Conservation (phyloP, 1,284 basidiomycete genomes). For the Fistulinella cinereoalba region DNA sequence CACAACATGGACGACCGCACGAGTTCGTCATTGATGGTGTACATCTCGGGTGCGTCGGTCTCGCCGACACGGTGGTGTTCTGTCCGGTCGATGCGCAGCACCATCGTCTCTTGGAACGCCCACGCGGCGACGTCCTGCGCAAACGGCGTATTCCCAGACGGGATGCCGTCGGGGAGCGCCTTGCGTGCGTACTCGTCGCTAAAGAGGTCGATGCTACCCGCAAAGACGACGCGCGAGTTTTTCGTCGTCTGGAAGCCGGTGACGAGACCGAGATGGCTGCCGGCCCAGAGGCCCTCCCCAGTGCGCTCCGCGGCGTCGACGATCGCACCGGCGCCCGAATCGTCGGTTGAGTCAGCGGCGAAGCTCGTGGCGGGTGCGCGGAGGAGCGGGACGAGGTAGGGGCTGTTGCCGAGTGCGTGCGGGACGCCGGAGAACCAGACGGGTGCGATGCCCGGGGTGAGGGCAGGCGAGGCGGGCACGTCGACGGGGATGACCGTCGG, state of each 20-base stretch:
- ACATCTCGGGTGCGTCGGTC: conserved; percentile 59
- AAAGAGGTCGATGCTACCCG: conserved; percentile 81
- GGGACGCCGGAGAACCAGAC: conserved; percentile 80
- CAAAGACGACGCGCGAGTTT: conserved; percentile 78
- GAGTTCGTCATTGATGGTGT: conserved; percentile 86
- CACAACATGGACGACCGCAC: too few relatives aligned
- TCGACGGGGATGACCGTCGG: conserved; percentile 59
- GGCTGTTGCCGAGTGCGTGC: conserved; percentile 74
- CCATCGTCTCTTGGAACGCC: conserved; percentile 88
- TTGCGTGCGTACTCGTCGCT: conserved; percentile 67
- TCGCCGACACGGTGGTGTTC: conserved; percentile 72
- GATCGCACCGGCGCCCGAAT: conserved; percentile 53
- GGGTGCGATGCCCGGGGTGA: conserved; percentile 48
- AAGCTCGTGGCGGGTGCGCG: conserved; percentile 75
- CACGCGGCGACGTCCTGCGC: conserved; percentile 76
- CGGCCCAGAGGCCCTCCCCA: conserved; percentile 77
- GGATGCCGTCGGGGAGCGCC: conserved; percentile 52
- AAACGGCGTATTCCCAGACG: conserved; percentile 76
- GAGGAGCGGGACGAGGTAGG: conserved; percentile 81
- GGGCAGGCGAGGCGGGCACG: conserved; percentile 40
- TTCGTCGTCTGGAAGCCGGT: conserved; percentile 86
- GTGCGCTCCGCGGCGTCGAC: conserved; percentile 66
- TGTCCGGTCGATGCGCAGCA: conserved; percentile 75
- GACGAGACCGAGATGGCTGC: conserved; percentile 72
- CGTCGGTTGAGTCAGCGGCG: conserved; percentile 59